Conservation (phyloP, 306 rosid species). For the Corylus avellana region DNA sequence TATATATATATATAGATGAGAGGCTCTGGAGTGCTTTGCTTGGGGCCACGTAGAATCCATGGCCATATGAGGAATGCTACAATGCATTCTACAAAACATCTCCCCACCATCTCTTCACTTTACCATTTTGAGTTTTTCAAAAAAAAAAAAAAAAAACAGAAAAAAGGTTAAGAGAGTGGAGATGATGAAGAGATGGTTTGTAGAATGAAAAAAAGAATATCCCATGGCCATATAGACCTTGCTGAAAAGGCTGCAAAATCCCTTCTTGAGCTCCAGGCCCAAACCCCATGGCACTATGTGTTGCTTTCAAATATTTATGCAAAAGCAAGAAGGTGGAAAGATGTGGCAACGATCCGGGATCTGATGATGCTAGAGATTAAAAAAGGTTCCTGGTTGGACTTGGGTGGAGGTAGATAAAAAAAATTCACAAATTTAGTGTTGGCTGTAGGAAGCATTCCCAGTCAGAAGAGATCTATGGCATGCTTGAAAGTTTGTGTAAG, state of each 20-base stretch:
- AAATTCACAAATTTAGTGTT: slow-evolving; percentile 54
- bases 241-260: slow-evolving; percentile 64
- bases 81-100: too few species aligned
- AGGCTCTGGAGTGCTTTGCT: too few species aligned
- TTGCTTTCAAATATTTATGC: slow-evolving; percentile 78
- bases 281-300: slow-evolving; percentile 69
- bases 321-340: slow-evolving; percentile 71
- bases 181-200: too few species aligned
- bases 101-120: too few species aligned
- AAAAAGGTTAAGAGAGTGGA: too few species aligned
- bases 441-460: slow-evolving; percentile 58
- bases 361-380: slow-evolving; percentile 56
- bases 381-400: slow-evolving; percentile 76
- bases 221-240: slow-evolving; percentile 62
- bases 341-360: slow-evolving; percentile 61
- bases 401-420: slow-evolving; percentile 68
- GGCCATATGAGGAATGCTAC: too few species aligned
- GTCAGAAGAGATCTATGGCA: slow-evolving; percentile 54
- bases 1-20: too few species aligned
- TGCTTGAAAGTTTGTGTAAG: slow-evolving; percentile 47
- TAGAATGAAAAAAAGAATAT: too few species aligned
- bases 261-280: slow-evolving; percentile 64
- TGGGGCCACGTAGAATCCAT: too few species aligned
- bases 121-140: too few species aligned
- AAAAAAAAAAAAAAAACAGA: too few species aligned